phyloP scores from a whole-genome alignment of 208 protist species.

The Trypanosomatidae sp. region DNA sequence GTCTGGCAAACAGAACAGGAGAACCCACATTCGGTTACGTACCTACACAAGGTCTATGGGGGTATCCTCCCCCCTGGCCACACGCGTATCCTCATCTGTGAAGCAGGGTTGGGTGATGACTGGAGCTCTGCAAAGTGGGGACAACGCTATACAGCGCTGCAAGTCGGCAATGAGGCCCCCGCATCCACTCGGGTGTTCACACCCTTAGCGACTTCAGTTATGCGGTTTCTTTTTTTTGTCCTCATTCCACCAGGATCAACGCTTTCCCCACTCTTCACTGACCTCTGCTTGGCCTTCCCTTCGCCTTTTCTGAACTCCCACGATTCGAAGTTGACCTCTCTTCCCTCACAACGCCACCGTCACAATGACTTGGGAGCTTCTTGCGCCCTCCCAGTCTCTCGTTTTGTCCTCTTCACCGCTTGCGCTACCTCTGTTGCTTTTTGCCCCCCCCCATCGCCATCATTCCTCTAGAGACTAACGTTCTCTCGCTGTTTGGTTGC shows the following conservation, averaged over 20 bases:
- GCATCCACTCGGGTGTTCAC: background rate
- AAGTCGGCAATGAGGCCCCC: background rate
- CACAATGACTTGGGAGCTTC: too few species aligned
- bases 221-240: background rate
- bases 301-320: background rate
- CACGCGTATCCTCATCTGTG: too few species aligned
- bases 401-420: background rate
- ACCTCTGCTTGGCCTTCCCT: background rate
- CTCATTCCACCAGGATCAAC: background rate
- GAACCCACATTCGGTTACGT: too few species aligned
- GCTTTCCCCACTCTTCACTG: background rate
- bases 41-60: too few species aligned
- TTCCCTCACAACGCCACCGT: too few species aligned
- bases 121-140: background rate
- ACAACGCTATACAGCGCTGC: background rate
- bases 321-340: background rate
- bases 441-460: background rate
- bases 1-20: too few species aligned
- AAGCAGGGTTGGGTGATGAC: background rate
- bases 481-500: background rate
- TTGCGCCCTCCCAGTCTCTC: too few species aligned
- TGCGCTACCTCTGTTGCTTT: background rate
- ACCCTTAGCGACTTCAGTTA: background rate
- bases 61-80: too few species aligned
- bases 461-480: background rate